Evolutionary conservation across 345 rosid genomes (phyloP).

Genomic region (Mallotus nudiflorus): DNA sequence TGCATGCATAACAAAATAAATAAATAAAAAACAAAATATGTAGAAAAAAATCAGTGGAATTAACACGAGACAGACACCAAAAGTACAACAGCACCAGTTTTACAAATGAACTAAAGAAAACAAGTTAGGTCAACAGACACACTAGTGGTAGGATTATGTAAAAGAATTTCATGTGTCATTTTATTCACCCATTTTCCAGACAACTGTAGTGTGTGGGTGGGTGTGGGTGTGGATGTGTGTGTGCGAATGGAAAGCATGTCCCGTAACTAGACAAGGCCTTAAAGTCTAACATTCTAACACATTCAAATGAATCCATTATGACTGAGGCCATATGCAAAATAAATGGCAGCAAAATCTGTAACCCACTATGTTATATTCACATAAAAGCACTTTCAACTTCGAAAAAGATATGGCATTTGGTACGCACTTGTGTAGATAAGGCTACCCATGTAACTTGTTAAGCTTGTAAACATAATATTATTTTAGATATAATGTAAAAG

Average conservation of each 20-base stretch:
- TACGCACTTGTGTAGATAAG: neutral
- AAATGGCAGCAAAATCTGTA: neutral
- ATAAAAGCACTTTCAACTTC: neutral
- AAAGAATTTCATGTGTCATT: neutral
- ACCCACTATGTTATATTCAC: neutral
- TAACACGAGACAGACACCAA: neutral
- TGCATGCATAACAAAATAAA: neutral
- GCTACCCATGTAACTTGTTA: neutral
- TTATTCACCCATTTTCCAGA: neutral
- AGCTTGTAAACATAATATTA: neutral
- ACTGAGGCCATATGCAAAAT: neutral
- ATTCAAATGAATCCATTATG: neutral
- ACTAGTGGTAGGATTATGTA: too few relatives aligned
- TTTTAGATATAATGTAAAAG: neutral
- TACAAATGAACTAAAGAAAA: too few relatives aligned
- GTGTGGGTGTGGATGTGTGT: too few relatives aligned
- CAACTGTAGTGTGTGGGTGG: neutral
- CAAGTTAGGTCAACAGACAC: too few relatives aligned
- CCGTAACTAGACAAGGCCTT: neutral
- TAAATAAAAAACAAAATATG: neutral
- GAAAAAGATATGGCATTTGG: neutral
- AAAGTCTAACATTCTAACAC: neutral
- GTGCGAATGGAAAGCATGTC: too few relatives aligned
- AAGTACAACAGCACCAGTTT: neutral
- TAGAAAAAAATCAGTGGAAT: neutral